These are phyloP conservation scores for Scedosporium dehoogii DNA, from an alignment of 2,329 filamentous ascomycete genomes.

Conservation along the genomic window DNA sequence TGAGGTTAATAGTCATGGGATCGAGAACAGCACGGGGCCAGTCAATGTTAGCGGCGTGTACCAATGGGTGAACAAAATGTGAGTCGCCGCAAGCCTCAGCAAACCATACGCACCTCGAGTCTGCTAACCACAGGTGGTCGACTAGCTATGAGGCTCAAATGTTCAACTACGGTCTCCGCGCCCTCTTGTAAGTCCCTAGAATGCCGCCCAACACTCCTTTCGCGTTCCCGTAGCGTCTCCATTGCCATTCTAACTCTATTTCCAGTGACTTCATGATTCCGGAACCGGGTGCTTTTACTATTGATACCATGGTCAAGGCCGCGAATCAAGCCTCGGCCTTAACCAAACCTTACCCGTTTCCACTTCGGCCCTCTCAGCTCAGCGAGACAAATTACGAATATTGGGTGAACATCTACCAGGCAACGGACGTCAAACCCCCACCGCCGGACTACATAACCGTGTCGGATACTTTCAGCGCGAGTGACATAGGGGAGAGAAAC, in stretches of 20 bases:
- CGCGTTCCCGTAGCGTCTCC: too few species aligned
- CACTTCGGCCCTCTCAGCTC: background rate
- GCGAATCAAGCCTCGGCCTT: background rate
- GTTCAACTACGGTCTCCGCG: background rate
- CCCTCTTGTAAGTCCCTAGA: background rate
- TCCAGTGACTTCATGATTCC: background rate
- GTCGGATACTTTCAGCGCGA: background rate
- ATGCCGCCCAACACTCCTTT: background rate
- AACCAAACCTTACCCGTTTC: background rate
- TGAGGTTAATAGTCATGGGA: background rate
- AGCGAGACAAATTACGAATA: background rate
- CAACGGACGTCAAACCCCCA: background rate
- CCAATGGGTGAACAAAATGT: background rate
- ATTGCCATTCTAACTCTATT: background rate
- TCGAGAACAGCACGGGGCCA: background rate
- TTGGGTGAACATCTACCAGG: background rate
- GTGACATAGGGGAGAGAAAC: background rate
- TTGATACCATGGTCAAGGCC: background rate
- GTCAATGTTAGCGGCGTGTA: background rate
- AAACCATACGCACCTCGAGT: too few species aligned
- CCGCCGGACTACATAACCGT: background rate
- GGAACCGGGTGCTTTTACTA: background rate
- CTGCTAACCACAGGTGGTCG: background rate
- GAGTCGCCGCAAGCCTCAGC: background rate
- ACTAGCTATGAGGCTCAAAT: background rate